Base-by-base conservation (phyloP, 805 yeast species). In the Ogataea pini region DNA sequence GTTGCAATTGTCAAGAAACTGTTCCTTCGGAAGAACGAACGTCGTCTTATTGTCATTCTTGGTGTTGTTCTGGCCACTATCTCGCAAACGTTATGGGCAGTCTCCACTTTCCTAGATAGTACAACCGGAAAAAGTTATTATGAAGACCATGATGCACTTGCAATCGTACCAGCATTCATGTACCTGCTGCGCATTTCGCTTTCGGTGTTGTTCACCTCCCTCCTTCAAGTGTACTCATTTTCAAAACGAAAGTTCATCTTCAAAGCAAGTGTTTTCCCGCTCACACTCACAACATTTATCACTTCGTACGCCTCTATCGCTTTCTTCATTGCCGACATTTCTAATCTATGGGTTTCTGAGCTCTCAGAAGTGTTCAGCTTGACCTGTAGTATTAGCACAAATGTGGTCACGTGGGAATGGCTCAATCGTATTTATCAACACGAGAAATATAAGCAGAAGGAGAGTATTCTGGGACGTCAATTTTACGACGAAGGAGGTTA, bases 371-470 rank as follows among this genome's bases (percentile, higher is more conserved):
- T 86, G 37, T 85, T 86, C 65, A 82, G 85, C 37, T 78, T 87
- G 16, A 83, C 86, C 1, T 78, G 85, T n/a, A 85, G 83, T 61
- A 78, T 86, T 7, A 72, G 85, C 17, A 78, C 88, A 29, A 85
- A 88, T 25, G 85, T 85, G 6, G 75, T 85, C 9, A 87, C 87
- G 0, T 86, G 95, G 94, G 95, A 87, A 64, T 89, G 95, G 92
- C 76, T 86, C 51, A 86, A 85, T 59, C 73, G 86, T 52, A 73
- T 84, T 47, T 76, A 77, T 43, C 71, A 76, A 10, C 64, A 84
- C 34, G 82, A 81, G 67, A 78, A 79, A 52, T 70, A 69, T 13
- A 75, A 77, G 46, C 91, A 86, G 57, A 80, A 81, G 36, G 83
- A 82, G 50, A 88, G 92, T 7, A 78, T 87, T 4, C 63, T 89